Percentiles rank a stretch among this genome's conserved stretches.
phyloP scores from a whole-genome alignment of 192 early-diverging fungal genomes.

The Coemansia javaensis region DNA sequence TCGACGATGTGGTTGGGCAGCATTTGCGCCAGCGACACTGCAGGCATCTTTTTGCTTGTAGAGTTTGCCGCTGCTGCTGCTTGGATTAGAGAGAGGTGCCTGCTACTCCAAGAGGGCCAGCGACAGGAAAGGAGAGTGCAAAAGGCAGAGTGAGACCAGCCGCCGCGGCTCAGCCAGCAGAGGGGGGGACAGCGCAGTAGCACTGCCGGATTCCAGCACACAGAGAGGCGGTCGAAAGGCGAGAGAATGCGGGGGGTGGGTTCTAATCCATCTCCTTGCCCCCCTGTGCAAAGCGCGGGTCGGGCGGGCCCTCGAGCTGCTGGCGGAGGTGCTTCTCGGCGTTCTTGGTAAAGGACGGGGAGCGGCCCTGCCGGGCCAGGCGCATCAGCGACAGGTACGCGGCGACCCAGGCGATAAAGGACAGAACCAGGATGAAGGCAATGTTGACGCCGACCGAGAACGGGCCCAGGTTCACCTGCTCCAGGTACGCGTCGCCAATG shows the following conservation, averaged over 20 bases:
- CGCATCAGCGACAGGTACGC: constrained; percentile 32
- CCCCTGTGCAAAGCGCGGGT: constrained; percentile 13
- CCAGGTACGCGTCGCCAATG: constrained; percentile 35
- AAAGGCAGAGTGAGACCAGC: no score
- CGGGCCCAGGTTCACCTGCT: constrained; percentile 22
- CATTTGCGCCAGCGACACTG: no score
- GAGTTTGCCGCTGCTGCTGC: no score
- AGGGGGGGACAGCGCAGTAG: no score
- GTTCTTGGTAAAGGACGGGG: background rate
- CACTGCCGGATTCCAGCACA: no score
- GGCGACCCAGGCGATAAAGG: constrained; percentile 10
- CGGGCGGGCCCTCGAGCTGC: constrained; percentile 20
- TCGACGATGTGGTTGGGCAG: no score
- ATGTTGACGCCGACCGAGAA: constrained; percentile 45
- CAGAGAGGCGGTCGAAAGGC: background rate
- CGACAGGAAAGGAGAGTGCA: no score
- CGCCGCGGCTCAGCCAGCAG: no score
- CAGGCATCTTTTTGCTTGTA: no score
- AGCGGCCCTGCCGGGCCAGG: constrained; percentile 9
- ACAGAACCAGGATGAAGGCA: constrained; percentile 18
- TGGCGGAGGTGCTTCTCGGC: constrained; percentile 3
- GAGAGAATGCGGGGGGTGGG: background rate
- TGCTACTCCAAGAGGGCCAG: no score
- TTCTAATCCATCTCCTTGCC: no score
- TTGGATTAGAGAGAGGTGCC: no score